Percentiles rank a stretch among this genome's conserved stretches.
Evolutionary conservation across 2,329 filamentous ascomycete species (phyloP).

Genomic region (Fusarium tjaetaba): DNA sequence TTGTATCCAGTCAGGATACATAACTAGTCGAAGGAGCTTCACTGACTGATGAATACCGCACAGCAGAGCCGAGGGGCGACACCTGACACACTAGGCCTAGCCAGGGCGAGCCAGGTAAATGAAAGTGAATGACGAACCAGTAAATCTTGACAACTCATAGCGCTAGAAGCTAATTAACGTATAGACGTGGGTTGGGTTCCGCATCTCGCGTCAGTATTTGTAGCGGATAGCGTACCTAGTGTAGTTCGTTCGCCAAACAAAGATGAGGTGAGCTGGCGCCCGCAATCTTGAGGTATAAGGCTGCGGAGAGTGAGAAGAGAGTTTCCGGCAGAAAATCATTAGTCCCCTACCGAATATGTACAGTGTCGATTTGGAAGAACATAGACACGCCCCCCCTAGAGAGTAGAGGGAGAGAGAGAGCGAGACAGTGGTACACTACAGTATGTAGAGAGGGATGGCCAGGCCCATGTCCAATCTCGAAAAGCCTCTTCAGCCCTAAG

Average conservation of each 20-base stretch:
- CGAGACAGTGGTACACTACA: neutral
- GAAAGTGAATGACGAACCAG: constrained; percentile 4
- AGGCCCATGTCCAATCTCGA: neutral
- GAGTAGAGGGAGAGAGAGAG: neutral
- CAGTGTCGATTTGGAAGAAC: constrained; percentile 17
- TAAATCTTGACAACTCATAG: constrained; percentile 15
- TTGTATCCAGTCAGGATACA: neutral
- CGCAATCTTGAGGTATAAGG: constrained; percentile 21
- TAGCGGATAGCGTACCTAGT: neutral
- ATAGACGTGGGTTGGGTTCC: constrained; percentile 1
- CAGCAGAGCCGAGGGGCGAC: constrained; percentile 21
- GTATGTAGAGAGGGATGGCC: neutral
- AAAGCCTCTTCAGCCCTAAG: constrained; percentile 35
- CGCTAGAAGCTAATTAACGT: constrained; percentile 5
- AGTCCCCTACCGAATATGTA: neutral
- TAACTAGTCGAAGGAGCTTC: neutral
- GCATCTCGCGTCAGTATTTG: constrained; percentile 19
- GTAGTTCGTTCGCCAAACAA: neutral
- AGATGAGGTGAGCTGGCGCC: neutral
- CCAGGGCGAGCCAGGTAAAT: constrained; percentile 1
- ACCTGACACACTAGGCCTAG: constrained; percentile 27
- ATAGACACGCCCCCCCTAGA: neutral
- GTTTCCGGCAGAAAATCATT: neutral
- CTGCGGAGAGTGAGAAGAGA: constrained; percentile 1
- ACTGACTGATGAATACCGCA: constrained; percentile 7